These are phyloP conservation scores for Pseudoneurospora amorphoporcata DNA, from an alignment of 495 filamentous ascomycete species.

Conservation along the genomic window DNA sequence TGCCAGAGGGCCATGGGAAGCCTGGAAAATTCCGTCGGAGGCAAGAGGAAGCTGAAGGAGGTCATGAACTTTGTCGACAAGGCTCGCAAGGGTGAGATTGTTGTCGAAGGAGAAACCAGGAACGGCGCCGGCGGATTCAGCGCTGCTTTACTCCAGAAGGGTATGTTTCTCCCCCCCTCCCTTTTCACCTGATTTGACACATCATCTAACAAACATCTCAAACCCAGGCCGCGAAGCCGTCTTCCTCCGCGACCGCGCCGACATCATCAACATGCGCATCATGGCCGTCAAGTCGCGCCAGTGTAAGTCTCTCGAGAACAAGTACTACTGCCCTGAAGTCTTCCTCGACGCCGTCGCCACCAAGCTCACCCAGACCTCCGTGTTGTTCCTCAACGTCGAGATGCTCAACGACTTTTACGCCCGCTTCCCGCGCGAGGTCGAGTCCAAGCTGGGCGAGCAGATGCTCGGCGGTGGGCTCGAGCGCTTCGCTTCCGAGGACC, in stretches of 20 bases:
- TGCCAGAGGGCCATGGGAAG: constrained; percentile 69
- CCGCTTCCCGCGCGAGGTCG: constrained; percentile 88
- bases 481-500: constrained; percentile 84
- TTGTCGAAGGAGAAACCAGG: constrained; percentile 70
- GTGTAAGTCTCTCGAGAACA: constrained; percentile 70
- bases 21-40: constrained; percentile 65
- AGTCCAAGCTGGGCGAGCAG: constrained; percentile 72
- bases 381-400: constrained; percentile 92
- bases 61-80: constrained; percentile 87
- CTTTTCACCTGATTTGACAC: not conserved
- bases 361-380: constrained; percentile 87
- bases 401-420: constrained; percentile 95
- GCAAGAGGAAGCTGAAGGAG: constrained; percentile 73
- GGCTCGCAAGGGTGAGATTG: constrained; percentile 70
- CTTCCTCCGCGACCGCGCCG: constrained; percentile 84
- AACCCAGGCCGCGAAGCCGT: constrained; percentile 70
- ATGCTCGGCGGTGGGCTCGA: constrained; percentile 73
- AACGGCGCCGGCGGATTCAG: constrained; percentile 90
- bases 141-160: constrained; percentile 65
- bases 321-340: constrained; percentile 94
- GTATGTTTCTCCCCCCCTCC: constrained; percentile 35
- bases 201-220: constrained; percentile 7
- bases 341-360: constrained; percentile 95
- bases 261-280: constrained; percentile 83
- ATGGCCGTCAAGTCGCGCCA: constrained; percentile 76